Evolutionary conservation across 306 rosid species (phyloP).

Genomic region (Quercus wislizeni): DNA sequence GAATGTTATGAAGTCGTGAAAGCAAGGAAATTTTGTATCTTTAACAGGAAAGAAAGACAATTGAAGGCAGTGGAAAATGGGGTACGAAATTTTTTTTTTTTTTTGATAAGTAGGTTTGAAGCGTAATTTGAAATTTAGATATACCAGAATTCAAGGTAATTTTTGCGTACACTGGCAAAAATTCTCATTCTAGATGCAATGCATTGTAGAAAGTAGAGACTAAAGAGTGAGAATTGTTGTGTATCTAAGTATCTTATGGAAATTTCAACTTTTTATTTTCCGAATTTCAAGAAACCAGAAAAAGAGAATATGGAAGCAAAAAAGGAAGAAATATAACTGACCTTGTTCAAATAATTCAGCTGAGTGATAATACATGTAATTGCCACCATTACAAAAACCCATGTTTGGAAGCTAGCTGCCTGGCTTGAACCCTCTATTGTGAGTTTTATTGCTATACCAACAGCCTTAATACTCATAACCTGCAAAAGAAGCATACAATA

Average conservation of each 20-base stretch:
- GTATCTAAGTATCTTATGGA: background rate
- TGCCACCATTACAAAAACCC: constrained; percentile 80
- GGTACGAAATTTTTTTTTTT: background rate
- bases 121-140: background rate
- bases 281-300: background rate
- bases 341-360: constrained; percentile 81
- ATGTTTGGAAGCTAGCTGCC: constrained; percentile 61
- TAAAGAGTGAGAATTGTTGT: background rate
- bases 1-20: too few relatives aligned
- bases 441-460: constrained; percentile 87
- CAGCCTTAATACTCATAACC: constrained; percentile 93
- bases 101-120: background rate
- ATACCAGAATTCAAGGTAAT: background rate
- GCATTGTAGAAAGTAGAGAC: background rate
- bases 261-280: background rate
- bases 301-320: background rate
- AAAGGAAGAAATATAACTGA: constrained; percentile 27
- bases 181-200: background rate
- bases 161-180: background rate
- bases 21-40: background rate
- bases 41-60: background rate
- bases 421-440: constrained; percentile 82
- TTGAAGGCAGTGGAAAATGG: background rate
- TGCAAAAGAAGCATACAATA: constrained; percentile 23
- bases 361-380: constrained; percentile 69